phyloP scores from a whole-genome alignment of 768 basidiomycete species.

The Hygrocybe punicea region DNA sequence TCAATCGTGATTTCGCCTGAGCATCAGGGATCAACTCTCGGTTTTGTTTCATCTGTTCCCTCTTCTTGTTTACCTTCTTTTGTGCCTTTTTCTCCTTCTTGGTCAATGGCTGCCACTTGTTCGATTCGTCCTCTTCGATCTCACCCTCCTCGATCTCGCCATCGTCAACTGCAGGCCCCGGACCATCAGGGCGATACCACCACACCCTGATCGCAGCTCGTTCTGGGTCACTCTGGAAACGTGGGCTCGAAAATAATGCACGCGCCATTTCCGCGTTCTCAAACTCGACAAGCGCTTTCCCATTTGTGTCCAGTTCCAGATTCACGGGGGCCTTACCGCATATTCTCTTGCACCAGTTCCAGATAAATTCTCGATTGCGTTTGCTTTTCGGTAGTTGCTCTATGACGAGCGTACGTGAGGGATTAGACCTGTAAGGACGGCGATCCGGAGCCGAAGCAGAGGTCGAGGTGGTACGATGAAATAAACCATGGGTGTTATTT shows the following conservation, averaged over 20 bases:
- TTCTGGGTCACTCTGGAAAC: slow-evolving; percentile 41
- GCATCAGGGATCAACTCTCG: not conserved
- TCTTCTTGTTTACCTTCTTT: slow-evolving; percentile 24
- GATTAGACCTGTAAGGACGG: slow-evolving; percentile 42
- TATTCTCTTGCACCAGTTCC: slow-evolving; percentile 42
- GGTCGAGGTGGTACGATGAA: slow-evolving; percentile 29
- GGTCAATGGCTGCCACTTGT: slow-evolving; percentile 16
- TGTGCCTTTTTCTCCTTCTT: slow-evolving; percentile 32
- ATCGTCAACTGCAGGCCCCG: slow-evolving; percentile 32
- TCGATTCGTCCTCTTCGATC: slow-evolving; percentile 42
- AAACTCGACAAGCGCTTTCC: slow-evolving; percentile 52
- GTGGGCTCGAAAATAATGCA: slow-evolving; percentile 50
- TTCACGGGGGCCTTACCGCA: slow-evolving; percentile 39
- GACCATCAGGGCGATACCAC: slow-evolving; percentile 47
- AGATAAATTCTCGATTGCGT: slow-evolving; percentile 42
- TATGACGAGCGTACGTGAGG: slow-evolving; percentile 52
- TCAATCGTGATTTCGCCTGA: not conserved
- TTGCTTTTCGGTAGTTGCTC: slow-evolving; percentile 52
- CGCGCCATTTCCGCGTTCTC: slow-evolving; percentile 41
- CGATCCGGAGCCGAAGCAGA: slow-evolving; percentile 18
- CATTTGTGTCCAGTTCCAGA: slow-evolving; percentile 40
- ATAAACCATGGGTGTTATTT: slow-evolving; percentile 47
- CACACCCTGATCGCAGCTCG: slow-evolving; percentile 42
- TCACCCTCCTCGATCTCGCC: slow-evolving; percentile 51
- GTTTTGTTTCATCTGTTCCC: slow-evolving; percentile 22